These are phyloP conservation scores for Rhodotorula sphaerocarpa DNA, from an alignment of 768 basidiomycete species.

Conservation along the genomic window DNA sequence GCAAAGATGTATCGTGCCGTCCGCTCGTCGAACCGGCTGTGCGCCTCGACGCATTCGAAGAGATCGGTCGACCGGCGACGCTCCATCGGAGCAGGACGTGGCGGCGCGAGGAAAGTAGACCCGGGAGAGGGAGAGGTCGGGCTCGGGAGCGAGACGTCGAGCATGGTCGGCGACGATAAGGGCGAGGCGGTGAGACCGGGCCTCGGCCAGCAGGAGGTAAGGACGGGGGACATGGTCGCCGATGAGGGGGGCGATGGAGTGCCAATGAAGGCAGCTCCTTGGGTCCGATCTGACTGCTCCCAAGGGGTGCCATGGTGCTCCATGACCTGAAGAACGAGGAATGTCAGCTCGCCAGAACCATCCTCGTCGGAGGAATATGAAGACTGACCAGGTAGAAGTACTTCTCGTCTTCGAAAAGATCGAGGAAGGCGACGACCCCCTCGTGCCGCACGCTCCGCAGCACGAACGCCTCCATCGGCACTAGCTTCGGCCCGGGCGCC, in stretches of 20 bases:
- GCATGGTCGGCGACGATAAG: constrained; percentile 26
- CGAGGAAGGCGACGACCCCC: constrained; percentile 73
- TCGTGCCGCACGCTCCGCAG: constrained; percentile 66
- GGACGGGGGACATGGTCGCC: constrained; percentile 1
- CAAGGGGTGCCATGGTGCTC: constrained; percentile 90
- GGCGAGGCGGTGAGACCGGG: constrained; percentile 3
- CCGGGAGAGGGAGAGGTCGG: constrained; percentile 6
- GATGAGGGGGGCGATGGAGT: constrained; percentile 13
- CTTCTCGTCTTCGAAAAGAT: constrained; percentile 69
- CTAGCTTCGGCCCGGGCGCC: constrained; percentile 31
- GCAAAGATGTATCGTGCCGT: constrained; percentile 74
- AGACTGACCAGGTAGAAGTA: constrained; percentile 77
- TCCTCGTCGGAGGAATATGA: background rate
- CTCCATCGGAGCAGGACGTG: constrained; percentile 45
- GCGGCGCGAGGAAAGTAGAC: constrained; percentile 14
- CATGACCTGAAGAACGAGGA: constrained; percentile 33
- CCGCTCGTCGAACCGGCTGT: constrained; percentile 67
- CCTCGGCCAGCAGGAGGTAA: constrained; percentile 3
- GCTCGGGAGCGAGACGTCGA: constrained; percentile 19
- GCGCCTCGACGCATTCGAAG: constrained; percentile 89
- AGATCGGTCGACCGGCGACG: constrained; percentile 80
- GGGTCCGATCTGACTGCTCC: constrained; percentile 42
- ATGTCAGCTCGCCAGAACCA: background rate
- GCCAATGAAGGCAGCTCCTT: constrained; percentile 3
- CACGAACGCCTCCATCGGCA: constrained; percentile 76